Base-by-base conservation (phyloP, 148 eudicot species). In the Amaranthus hypochondriacus region DNA sequence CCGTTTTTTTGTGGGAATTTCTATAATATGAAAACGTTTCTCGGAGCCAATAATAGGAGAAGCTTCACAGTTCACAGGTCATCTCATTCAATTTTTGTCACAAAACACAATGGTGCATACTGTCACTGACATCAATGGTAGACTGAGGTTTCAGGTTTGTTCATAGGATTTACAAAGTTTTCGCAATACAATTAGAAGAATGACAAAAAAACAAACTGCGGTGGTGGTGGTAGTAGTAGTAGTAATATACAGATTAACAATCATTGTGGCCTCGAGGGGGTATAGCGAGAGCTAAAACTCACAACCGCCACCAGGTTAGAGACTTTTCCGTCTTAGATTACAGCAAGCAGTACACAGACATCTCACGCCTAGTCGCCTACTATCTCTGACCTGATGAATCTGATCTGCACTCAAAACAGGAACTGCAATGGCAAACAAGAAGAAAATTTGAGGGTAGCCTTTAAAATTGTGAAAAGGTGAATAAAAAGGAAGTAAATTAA, bases 361-460 rank as follows among this genome's bases (percentile, higher is more conserved):
- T 60, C 61, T 55, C 70, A 59, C 75, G 42, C 43, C 79, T 65
- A 70, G 70, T 80, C 75, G 48, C 43, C 79, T 65, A 70, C 73
- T 80, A 72, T 77, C 76, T 59, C 73, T 71, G 68, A 43, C 49
- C 61, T 6, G 28, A 12, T 52, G 11, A 62, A 8, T 28, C 18
- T 75, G 66, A 61, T 53, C 57, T 8, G 13, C 21, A n/a, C 47
- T 84, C 67, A 84, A 72, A 82, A 84, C 11, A 63, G 74, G 75
- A 84, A 84, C 86, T 84, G 84, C 78, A 83, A 75, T 42, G 53
- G 44, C 80, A 71, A 67, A 54, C 43, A 68, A 56, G 46, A 5
- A 60, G 11, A 18, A 64, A 59, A 55, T 48, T 14, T 15, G 3
- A 4, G 49, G 44, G 39, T 63, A 50, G 72, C 56, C 5, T 55